Evolutionary conservation across 2,329 filamentous ascomycete species (phyloP).

Genomic region (Shiraia sp.): DNA sequence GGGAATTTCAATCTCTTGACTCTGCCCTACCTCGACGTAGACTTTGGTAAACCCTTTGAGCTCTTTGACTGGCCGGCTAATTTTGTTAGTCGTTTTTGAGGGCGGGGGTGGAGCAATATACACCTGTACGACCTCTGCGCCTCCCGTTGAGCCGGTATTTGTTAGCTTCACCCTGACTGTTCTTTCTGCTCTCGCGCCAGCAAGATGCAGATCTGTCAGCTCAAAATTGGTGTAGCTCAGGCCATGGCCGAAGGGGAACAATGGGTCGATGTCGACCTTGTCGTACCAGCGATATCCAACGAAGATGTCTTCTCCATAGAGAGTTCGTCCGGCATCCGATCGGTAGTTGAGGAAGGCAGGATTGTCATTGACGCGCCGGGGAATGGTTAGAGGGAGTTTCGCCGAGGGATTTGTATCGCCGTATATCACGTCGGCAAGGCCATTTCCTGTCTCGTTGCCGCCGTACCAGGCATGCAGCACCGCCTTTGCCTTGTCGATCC

Average conservation of each 20-base stretch:
- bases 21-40: conserved; percentile 15
- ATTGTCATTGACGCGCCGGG: conserved; percentile 61
- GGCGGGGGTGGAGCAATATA: conserved; percentile 48
- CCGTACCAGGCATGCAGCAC: conserved; percentile 79
- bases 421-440: conserved; percentile 74
- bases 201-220: conserved; percentile 57
- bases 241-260: conserved; percentile 81
- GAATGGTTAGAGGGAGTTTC: conserved; percentile 70
- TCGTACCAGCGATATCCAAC: conserved; percentile 89
- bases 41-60: conserved; percentile 45
- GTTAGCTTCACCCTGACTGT: conserved; percentile 48
- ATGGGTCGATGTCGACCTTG: conserved; percentile 64
- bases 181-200: too few relatives aligned
- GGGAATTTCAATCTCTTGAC: neutral
- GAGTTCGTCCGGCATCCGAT: conserved; percentile 71
- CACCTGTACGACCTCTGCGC: conserved; percentile 58
- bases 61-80: conserved; percentile 53
- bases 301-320: conserved; percentile 72
- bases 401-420: conserved; percentile 75
- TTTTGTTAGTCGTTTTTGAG: too few relatives aligned
- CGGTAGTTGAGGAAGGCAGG: conserved; percentile 81
- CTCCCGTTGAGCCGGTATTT: conserved; percentile 60
- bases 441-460: conserved; percentile 80
- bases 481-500: conserved; percentile 75
- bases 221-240: conserved; percentile 76